Evolutionary conservation across 2,329 filamentous ascomycete genomes (phyloP), one percentile per base, ranked within the genome.

Genomic region (Pseudocercospora ulei): DNA sequence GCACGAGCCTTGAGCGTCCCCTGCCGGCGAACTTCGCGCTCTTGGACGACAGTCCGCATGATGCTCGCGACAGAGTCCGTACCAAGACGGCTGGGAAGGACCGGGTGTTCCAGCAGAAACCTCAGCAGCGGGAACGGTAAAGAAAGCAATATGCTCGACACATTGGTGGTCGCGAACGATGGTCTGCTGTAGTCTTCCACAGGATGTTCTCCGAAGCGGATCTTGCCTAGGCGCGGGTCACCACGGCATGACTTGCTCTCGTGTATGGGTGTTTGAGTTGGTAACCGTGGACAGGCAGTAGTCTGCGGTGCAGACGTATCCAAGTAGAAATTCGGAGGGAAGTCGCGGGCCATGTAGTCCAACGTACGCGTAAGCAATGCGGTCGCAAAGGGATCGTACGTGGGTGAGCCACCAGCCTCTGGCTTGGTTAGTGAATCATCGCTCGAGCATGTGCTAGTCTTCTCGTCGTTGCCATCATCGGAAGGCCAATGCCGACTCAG

Each of bases 191-290:
- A 51, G 7, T 67, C 62, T 20, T 68, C 61, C 16, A 64, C 63
- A 2, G 73, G 64, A 12, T 79, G 63, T 48, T 83, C 78, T n/a
- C 80, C 80, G 52, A 85, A 85, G 44, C 76, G 74, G 36, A 85
- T 82, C 45, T 69, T 71, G 44, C 70, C 72, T 7, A 81, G 63
- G 16, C 76, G 71, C 24, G 70, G 68, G 35, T 74, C 65, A 35
- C 65, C 64, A 3, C 56, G 55, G 7, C 60, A 53, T 4, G 60
- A 50, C 14, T 59, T 57, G 41, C 58, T 52, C 12, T 63, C 44
- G 38, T 56, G 52, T 9, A 33, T 29, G 2, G 40, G 33, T 1
- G 47, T 40, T 9, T 46, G 24, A 4, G 35, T 25, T 7, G 68
- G 68, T 3, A 74, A 60, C 16, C 67, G 59, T 7, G 69, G 69